Conservation (phyloP, 495 filamentous ascomycete genomes). For the Aspergillus incahuasiensis region DNA sequence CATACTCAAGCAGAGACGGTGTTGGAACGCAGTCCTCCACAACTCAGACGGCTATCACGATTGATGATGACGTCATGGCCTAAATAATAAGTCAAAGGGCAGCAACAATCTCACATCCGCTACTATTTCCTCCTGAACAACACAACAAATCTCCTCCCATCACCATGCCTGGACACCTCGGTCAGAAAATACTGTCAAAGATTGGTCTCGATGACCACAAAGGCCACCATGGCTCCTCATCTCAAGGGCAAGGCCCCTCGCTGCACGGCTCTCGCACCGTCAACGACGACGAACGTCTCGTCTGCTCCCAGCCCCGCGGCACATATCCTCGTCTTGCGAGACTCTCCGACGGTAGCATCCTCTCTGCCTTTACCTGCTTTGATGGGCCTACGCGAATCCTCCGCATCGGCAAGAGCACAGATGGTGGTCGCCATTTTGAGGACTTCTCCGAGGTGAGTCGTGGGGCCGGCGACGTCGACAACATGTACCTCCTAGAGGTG, state of each 20-base stretch:
- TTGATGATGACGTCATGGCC: neutral
- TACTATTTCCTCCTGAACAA: neutral
- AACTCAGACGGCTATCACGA: too few species aligned
- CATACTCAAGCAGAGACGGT: neutral
- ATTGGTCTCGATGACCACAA: slow-evolving; percentile 24
- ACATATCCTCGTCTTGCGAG: slow-evolving; percentile 39
- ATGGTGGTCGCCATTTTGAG: slow-evolving; percentile 32
- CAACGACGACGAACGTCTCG: slow-evolving; percentile 35
- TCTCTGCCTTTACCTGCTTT: slow-evolving; percentile 38
- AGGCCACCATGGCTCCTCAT: slow-evolving; percentile 1
- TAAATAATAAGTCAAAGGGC: neutral
- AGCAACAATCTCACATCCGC: slow-evolving; percentile 3
- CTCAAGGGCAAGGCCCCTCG: neutral
- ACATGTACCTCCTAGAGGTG: slow-evolving; percentile 52
- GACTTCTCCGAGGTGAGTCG: slow-evolving; percentile 36
- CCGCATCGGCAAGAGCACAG: slow-evolving; percentile 32
- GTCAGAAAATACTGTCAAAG: slow-evolving; percentile 35
- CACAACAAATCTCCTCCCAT: neutral
- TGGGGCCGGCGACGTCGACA: slow-evolving; percentile 51
- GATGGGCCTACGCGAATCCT: slow-evolving; percentile 28
- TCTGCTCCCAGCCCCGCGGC: slow-evolving; percentile 38
- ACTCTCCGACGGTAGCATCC: slow-evolving; percentile 36
- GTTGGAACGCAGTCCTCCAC: neutral
- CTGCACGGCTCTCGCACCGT: slow-evolving; percentile 23
- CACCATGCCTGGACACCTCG: slow-evolving; percentile 32